phyloP scores from a whole-genome alignment of 768 basidiomycete species.

The Suillus luteus region DNA sequence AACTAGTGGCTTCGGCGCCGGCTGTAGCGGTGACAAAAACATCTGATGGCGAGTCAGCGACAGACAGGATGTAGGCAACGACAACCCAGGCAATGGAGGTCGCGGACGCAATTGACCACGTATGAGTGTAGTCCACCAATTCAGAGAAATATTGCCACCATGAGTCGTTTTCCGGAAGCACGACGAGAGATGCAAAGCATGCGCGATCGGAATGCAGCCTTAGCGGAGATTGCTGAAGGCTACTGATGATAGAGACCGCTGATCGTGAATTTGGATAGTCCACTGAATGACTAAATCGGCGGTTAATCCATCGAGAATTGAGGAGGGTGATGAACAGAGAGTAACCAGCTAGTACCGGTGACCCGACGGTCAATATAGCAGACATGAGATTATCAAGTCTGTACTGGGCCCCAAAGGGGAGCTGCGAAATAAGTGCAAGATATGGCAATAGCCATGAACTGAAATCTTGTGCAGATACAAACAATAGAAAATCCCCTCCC shows the following conservation, averaged over 20 bases:
- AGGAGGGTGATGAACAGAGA: conserved; percentile 30
- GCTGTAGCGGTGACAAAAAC: neutral
- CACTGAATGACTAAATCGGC: conserved; percentile 29
- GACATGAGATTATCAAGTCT: conserved; percentile 30
- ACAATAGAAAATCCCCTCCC: no score
- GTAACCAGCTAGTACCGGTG: conserved; percentile 42
- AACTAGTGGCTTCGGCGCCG: conserved; percentile 17
- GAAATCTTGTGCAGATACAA: no score
- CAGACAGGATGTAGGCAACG: conserved; percentile 32
- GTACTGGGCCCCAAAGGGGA: no score
- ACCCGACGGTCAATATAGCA: conserved; percentile 45
- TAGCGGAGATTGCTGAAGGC: conserved; percentile 41
- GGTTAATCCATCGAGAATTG: conserved; percentile 44
- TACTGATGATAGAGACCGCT: conserved; percentile 34
- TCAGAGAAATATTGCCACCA: conserved; percentile 38
- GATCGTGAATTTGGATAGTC: conserved; percentile 24
- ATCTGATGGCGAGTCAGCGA: conserved; percentile 30
- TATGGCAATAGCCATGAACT: no score
- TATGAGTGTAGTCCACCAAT: conserved; percentile 35
- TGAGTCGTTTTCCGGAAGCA: conserved; percentile 38
- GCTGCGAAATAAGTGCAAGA: no score
- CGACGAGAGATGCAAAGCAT: conserved; percentile 37
- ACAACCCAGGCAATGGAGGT: conserved; percentile 39
- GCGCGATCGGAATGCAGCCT: conserved; percentile 18
- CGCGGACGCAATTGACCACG: conserved; percentile 38